Evolutionary conservation across 768 basidiomycete genomes (phyloP).

Genomic region (Termitomyces sp.): DNA sequence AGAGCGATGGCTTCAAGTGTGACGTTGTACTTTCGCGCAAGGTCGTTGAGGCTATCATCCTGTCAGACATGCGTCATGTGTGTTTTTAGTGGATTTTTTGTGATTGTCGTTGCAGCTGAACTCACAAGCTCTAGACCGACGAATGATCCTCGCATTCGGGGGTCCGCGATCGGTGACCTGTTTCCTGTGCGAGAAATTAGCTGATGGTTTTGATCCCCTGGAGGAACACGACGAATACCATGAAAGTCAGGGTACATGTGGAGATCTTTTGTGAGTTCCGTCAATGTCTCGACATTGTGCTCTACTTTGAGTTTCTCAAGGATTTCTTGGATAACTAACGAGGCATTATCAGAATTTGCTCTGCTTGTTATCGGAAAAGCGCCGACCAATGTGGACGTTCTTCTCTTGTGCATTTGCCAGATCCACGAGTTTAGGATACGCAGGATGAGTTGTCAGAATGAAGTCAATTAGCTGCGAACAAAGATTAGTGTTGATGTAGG

Average conservation of each 20-base stretch:
- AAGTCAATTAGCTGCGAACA: conserved; percentile 81
- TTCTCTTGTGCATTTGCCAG: conserved; percentile 52
- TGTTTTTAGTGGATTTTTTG: not conserved
- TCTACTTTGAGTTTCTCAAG: conserved; percentile 63
- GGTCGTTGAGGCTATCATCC: conserved; percentile 71
- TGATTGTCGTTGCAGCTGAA: not conserved
- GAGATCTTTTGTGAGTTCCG: conserved; percentile 84
- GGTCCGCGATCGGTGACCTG: conserved; percentile 92
- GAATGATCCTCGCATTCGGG: conserved; percentile 91
- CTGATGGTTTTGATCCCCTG: not conserved
- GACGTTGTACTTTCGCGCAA: conserved; percentile 86
- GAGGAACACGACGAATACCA: conserved; percentile 36
- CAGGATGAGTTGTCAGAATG: conserved; percentile 87
- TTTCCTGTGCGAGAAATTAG: conserved; percentile 54
- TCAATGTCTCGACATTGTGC: conserved; percentile 50
- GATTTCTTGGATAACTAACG: conserved; percentile 62
- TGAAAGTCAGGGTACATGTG: conserved; percentile 96
- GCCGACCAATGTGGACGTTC: conserved; percentile 52
- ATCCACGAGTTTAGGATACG: conserved; percentile 66
- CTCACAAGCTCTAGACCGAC: conserved; percentile 76
- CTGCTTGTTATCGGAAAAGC: not conserved
- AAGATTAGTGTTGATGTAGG: conserved; percentile 1
- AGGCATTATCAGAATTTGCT: not conserved
- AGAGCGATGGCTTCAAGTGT: conserved; percentile 91
- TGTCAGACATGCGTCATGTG: conserved; percentile 17